phyloP scores from a whole-genome alignment of 2,329 filamentous ascomycete species.

The Emmonsia crescens region DNA sequence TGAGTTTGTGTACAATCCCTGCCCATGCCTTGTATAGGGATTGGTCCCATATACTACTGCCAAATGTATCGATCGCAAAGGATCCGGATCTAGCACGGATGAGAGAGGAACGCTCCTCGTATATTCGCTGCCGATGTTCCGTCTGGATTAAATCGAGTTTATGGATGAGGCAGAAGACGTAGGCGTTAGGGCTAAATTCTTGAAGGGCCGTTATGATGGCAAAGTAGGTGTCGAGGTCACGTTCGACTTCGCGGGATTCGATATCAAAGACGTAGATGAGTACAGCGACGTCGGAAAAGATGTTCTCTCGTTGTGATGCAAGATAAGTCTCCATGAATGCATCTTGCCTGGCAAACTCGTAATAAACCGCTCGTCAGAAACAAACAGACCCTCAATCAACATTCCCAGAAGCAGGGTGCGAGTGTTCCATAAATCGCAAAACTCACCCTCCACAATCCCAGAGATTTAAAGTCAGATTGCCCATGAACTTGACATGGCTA shows the following conservation, averaged over 20 bases:
- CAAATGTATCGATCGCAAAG: constrained; percentile 75
- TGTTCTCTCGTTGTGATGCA: constrained; percentile 85
- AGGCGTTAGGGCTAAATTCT: constrained; percentile 70
- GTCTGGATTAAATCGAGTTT: constrained; percentile 95
- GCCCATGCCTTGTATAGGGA: constrained; percentile 97
- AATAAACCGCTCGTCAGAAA: not conserved
- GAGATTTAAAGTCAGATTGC: constrained; percentile 90
- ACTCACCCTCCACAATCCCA: constrained; percentile 91
- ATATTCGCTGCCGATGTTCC: constrained; percentile 66
- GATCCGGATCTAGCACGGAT: constrained; percentile 64
- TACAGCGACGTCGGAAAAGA: constrained; percentile 92
- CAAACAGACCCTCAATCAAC: not conserved
- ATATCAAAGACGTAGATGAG: constrained; percentile 99
- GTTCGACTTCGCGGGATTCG: constrained; percentile 86
- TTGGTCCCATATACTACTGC: constrained; percentile 97
- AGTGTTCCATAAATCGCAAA: not conserved
- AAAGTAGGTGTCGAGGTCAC: constrained; percentile 84
- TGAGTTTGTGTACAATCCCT: constrained; percentile 91
- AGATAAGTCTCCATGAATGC: constrained; percentile 99
- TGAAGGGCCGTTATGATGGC: constrained; percentile 79
- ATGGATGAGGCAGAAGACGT: constrained; percentile 91
- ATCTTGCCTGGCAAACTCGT: constrained; percentile 58
- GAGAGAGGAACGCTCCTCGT: constrained; percentile 68
- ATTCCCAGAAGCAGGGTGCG: not conserved
- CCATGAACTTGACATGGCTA: constrained; percentile 97